Base-by-base conservation (phyloP, 108 stramenopile genomes). In the Chaetoceros muelleri region DNA sequence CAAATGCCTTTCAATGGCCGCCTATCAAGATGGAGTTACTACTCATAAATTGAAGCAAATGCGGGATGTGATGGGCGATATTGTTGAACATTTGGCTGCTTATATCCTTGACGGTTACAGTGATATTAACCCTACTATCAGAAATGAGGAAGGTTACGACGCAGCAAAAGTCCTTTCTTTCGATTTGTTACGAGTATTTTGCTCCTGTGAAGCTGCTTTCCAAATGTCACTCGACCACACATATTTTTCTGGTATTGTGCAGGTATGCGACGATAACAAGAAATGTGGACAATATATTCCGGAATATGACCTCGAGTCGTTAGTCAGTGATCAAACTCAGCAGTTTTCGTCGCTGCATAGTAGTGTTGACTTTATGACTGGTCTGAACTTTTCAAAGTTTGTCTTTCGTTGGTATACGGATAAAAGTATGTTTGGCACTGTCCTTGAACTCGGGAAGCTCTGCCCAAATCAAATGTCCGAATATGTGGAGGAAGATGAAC, bases 181-280 rank as follows among this genome's bases (percentile, higher is more conserved):
- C 13, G 5, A 13, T 40, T 40, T 40, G 34, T 5, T 13, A 40
- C 5, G 13, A 10, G 34, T 13, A 10, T 40, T 40, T 40, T 40
- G 34, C 13, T 13, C 34, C 13, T 5, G 5, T 5, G 34, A 40
- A 40, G 13, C 30, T 34, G 70, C 64, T 3, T 46, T 71, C 46
- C 0, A 65, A 21, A 66, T 53, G 2, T 65, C 64, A 19, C 51
- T 66, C 24, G 55, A 10, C 19, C 70, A 71, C 52, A 54, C 52
- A 24, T 31, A 52, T 64, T 71, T 66, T 53, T 64, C 65, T 44
- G 70, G 70, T 21, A 71, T 71, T 44, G 70, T 71, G 18, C 64
- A 71, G 48, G 65, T 71, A 46, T 71, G 70, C 22, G 64, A 71
- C 30, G 70, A 71, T n/a, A 64, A 71, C 59, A 60, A 16, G 24